Base-by-base conservation (phyloP, 2,329 filamentous ascomycete species). In the Bipolaris cookei region DNA sequence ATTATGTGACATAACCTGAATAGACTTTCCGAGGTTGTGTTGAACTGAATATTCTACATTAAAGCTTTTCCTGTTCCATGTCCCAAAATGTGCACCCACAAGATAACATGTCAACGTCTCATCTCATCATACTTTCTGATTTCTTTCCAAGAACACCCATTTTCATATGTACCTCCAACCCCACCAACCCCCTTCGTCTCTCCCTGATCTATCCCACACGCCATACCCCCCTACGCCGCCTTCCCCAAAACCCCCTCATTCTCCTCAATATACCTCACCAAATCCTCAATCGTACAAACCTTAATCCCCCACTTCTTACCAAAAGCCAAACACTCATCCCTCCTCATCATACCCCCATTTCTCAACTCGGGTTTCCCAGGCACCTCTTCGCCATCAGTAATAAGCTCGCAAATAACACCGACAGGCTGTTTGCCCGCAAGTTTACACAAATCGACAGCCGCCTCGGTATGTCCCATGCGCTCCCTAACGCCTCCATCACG, bases 231-330 rank as follows among this genome's bases (percentile, higher is more conserved):
- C 56, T 58, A 43, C 60, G 66, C 48, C 1, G 16, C 11, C 25
- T 14, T 32, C 6, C 45, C 51, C 20, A 54, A 21, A 0, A 46
- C 55, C 8, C 88, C 88, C 79, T 93, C 88, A 37, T 83, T 88
- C 81, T 87, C 88, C 77, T 95, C 89, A 56, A 97, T 80, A 75
- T 96, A 90, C 55, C 81, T 82, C 25, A 94, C 89, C 78, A 99
- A 78, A 78, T 94, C 92, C 74, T 94, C 92, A 79, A 99, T 98
- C 28, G 95, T 98, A 79, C 93, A 96, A 57, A 96, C 92, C 81
- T 90, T 95, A 67, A 99, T 81, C 4, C 92, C 92, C 88, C 90
- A 98, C 78, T 84, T 88, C 77, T 87, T 87, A 25, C 92, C 95
- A 83, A 99, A 99, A 48, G 83, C 85, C 72, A 99, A 81, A 79